Percentiles rank a stretch among this genome's conserved stretches.
These are phyloP conservation scores for Diplogelasinospora grovesii DNA, from an alignment of 495 filamentous ascomycete species.

Conservation along the genomic window DNA sequence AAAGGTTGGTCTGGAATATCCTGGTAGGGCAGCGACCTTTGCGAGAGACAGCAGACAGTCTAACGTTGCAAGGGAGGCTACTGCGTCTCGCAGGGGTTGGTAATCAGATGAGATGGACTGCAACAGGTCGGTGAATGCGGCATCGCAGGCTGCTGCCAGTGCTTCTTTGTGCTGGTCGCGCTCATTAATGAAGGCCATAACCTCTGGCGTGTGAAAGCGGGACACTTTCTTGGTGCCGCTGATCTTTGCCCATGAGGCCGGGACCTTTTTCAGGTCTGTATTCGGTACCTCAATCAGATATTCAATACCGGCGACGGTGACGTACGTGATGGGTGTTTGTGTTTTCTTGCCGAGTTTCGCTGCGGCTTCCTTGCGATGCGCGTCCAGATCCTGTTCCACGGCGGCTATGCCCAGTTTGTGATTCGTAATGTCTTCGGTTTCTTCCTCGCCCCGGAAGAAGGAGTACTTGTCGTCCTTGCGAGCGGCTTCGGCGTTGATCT, in stretches of 20 bases:
- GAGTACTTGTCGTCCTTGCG: conserved; percentile 82
- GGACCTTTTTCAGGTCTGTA: conserved; percentile 69
- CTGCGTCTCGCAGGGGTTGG: conserved; percentile 79
- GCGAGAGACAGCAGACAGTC: conserved; percentile 88
- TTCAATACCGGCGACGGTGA: conserved; percentile 81
- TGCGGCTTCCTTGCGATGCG: conserved; percentile 64
- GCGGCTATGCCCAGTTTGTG: conserved; percentile 88
- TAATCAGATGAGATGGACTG: conserved; percentile 71
- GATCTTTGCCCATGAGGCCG: conserved; percentile 90
- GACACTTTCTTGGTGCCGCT: conserved; percentile 89
- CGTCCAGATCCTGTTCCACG: conserved; percentile 80
- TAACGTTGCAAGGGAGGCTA: conserved; percentile 77
- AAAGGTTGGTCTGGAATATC: conserved; percentile 84
- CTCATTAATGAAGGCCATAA: conserved; percentile 73
- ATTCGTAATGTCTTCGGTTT: conserved; percentile 76
- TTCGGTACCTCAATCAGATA: conserved; percentile 91
- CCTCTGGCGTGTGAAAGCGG: conserved; percentile 90
- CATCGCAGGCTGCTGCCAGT: conserved; percentile 85
- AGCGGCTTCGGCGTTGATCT: conserved; percentile 81
- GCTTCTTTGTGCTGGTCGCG: conserved; percentile 93
- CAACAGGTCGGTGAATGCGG: conserved; percentile 68
- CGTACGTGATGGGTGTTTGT: conserved; percentile 62
- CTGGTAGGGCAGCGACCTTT: conserved; percentile 73
- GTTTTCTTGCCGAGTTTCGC: conserved; percentile 61
- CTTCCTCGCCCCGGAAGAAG: conserved; percentile 84